phyloP scores from a whole-genome alignment of 352 stramenopile species.

The Globisporangium okanoganense region DNA sequence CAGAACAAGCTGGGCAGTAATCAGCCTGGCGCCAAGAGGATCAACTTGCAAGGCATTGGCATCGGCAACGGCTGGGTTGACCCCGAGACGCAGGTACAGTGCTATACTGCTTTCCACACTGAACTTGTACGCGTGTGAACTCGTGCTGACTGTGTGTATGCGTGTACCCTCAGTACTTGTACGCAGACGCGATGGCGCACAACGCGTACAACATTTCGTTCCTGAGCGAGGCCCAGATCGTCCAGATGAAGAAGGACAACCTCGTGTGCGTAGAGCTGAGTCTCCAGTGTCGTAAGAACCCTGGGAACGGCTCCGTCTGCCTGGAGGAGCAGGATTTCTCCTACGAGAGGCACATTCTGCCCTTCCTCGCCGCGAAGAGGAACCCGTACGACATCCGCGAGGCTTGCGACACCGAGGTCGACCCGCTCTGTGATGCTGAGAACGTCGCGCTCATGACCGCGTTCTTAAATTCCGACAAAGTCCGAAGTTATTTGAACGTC shows the following conservation, averaged over 20 bases:
- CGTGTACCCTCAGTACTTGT: constrained; percentile 15
- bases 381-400: constrained; percentile 42
- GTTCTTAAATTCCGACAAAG: constrained; percentile 5
- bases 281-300: not conserved
- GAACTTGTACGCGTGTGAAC: not conserved
- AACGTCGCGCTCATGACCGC: not conserved
- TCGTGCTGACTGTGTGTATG: not conserved
- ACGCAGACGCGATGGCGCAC: constrained; percentile 30
- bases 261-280: constrained; percentile 13
- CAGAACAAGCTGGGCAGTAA: constrained; percentile 22
- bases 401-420: not conserved
- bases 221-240: constrained; percentile 13
- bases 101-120: not conserved
- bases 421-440: not conserved
- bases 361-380: constrained; percentile 14
- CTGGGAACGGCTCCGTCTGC: not conserved
- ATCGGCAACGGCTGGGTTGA: constrained; percentile 32
- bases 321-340: not conserved
- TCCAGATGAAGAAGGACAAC: constrained; percentile 16
- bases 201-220: constrained; percentile 38
- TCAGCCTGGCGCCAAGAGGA: constrained; percentile 5
- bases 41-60: constrained; percentile 37
- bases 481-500: constrained; percentile 9
- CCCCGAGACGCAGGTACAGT: constrained; percentile 1
- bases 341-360: constrained; percentile 8